Evolutionary conservation across 75 land plant genomes (phyloP).

Genomic region (Isoetes taiwanensis): DNA sequence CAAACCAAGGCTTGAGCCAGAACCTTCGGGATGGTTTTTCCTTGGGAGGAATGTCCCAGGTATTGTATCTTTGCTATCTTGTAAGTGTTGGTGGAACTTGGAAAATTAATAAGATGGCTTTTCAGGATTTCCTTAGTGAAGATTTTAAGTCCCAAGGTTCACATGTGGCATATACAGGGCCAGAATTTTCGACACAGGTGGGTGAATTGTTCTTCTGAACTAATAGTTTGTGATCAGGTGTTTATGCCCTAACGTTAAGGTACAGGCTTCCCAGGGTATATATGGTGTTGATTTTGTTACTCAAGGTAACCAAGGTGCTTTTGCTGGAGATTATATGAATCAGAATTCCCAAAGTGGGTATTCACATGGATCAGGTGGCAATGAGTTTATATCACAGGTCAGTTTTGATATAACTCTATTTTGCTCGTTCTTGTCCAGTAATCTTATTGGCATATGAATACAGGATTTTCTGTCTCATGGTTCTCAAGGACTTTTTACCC

Average conservation of each 20-base stretch:
- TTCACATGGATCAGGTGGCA: slow-evolving; percentile 48
- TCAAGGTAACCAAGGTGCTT: slow-evolving; percentile 66
- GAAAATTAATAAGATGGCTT: slow-evolving; percentile 6
- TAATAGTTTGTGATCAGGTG: not conserved
- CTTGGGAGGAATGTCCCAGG: slow-evolving; percentile 97
- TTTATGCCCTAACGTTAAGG: too few species aligned
- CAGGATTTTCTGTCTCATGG: slow-evolving; percentile 94
- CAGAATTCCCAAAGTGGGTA: slow-evolving; percentile 79
- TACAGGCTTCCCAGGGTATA: slow-evolving; percentile 65
- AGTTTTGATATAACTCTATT: not conserved
- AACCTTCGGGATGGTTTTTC: slow-evolving; percentile 84
- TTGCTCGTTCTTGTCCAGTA: too few species aligned
- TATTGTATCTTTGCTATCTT: slow-evolving; percentile 10
- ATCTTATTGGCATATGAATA: too few species aligned
- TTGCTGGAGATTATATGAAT: slow-evolving; percentile 69
- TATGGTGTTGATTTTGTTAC: slow-evolving; percentile 79
- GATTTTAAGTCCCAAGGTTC: slow-evolving; percentile 99
- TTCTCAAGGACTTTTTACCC: slow-evolving; percentile 89
- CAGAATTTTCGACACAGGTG: slow-evolving; percentile 86
- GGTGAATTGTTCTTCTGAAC: not conserved
- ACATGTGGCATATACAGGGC: slow-evolving; percentile 77
- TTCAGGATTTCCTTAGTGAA: slow-evolving; percentile 84
- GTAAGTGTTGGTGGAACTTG: not conserved
- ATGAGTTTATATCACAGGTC: slow-evolving; percentile 91
- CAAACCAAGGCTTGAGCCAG: slow-evolving; percentile 73